A percentile compares a stretch with the other conserved stretches of the same genome.
These are phyloP conservation scores for Theobroma grandiflorum DNA, from an alignment of 441 rosid genomes.

Conservation along the genomic window DNA sequence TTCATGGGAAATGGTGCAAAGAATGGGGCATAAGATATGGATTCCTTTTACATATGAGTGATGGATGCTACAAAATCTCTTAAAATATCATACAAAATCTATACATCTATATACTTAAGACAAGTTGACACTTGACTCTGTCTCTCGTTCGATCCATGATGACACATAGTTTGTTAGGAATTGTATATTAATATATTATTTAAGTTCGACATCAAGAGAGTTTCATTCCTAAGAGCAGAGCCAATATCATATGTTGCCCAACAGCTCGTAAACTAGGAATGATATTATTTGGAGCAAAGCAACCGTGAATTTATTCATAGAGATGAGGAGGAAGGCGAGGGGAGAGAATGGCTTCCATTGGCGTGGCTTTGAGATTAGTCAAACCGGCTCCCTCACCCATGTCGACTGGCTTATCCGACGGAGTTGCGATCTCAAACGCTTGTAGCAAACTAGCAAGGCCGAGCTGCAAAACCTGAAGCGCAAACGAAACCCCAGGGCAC, in stretches of 20 bases:
- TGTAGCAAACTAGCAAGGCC: slow-evolving; percentile 40
- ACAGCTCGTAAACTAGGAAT: background rate
- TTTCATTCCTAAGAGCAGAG: background rate
- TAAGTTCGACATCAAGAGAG: background rate
- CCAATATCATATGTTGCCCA: background rate
- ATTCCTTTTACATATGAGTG: too few species aligned
- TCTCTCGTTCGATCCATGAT: too few species aligned
- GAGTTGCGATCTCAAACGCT: slow-evolving; percentile 32
- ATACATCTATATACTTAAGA: too few species aligned
- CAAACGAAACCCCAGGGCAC: slow-evolving; percentile 38
- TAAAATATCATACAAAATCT: too few species aligned
- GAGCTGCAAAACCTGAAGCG: slow-evolving; percentile 33
- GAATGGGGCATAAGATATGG: too few species aligned
- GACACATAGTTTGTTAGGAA: too few species aligned
- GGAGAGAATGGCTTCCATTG: slow-evolving; percentile 32
- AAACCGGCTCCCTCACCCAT: slow-evolving; percentile 36
- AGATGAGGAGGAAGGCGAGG: slow-evolving; percentile 34
- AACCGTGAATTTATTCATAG: background rate
- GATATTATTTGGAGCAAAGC: background rate
- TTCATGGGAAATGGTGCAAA: too few species aligned
- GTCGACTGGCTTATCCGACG: slow-evolving; percentile 27
- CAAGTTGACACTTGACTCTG: too few species aligned
- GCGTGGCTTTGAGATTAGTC: slow-evolving; percentile 37
- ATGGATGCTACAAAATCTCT: too few species aligned
- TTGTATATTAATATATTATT: too few species aligned